Evolutionary conservation across 768 basidiomycete species (phyloP).

Genomic region (Auriscalpium microsporum): DNA sequence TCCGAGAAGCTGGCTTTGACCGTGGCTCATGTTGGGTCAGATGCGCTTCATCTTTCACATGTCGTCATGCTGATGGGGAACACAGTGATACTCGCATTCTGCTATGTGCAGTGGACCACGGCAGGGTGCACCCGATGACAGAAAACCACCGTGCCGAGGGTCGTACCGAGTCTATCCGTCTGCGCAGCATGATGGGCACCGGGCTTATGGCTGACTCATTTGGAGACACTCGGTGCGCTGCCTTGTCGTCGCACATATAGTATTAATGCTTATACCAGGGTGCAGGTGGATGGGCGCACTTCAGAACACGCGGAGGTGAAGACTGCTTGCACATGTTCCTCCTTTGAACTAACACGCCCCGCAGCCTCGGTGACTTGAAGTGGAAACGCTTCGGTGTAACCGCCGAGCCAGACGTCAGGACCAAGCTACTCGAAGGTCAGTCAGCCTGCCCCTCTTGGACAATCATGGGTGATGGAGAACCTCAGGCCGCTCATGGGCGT

Average conservation of each 20-base stretch:
- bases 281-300: slow-evolving; percentile 90
- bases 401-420: slow-evolving; percentile 82
- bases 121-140: slow-evolving; percentile 77
- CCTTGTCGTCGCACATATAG: too few relatives aligned
- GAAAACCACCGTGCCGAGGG: slow-evolving; percentile 95
- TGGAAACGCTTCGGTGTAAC: slow-evolving; percentile 90
- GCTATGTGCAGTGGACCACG: slow-evolving; percentile 65
- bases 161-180: slow-evolving; percentile 71
- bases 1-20: slow-evolving; percentile 70
- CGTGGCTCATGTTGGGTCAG: slow-evolving; percentile 88
- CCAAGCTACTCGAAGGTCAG: slow-evolving; percentile 67
- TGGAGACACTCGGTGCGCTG: slow-evolving; percentile 73
- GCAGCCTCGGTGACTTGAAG: slow-evolving; percentile 78
- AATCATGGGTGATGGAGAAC: not conserved
- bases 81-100: slow-evolving; percentile 83
- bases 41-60: not conserved
- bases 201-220: slow-evolving; percentile 89
- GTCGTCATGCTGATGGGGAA: not conserved
- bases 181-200: slow-evolving; percentile 85
- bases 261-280: not conserved
- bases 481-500: slow-evolving; percentile 76
- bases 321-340: slow-evolving; percentile 2
- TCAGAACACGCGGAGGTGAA: slow-evolving; percentile 83
- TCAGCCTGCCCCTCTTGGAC: not conserved
- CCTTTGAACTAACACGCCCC: not conserved